Conservation (phyloP, 2,329 filamentous ascomycete genomes). For the Phyllosticta ampelicida region DNA sequence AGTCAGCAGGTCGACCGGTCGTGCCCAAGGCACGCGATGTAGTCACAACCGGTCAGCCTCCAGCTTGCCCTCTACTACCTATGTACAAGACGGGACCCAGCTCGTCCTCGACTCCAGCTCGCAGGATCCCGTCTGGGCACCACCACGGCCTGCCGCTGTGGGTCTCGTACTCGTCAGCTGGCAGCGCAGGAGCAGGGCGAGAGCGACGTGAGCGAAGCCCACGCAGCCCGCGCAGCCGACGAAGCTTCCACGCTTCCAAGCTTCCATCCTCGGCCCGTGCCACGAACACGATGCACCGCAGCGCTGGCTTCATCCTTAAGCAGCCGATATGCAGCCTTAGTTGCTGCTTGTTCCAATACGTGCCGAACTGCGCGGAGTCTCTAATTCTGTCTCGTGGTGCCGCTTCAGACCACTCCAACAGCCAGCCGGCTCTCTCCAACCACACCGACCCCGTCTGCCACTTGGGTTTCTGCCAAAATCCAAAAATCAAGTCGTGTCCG, state of each 20-base stretch:
- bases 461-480: background rate
- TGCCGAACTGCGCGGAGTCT: background rate
- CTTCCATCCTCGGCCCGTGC: background rate
- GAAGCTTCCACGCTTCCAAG: background rate
- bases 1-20: background rate
- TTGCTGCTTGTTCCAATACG: background rate
- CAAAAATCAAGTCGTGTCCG: background rate
- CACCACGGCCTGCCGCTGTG: background rate
- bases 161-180: background rate
- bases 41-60: background rate
- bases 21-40: background rate
- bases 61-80: background rate
- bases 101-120: background rate
- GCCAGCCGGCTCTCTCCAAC: background rate
- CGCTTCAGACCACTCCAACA: background rate
- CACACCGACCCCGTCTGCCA: background rate
- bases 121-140: background rate
- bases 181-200: background rate
- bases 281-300: background rate
- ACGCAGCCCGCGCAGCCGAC: background rate
- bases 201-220: too few species aligned
- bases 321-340: background rate
- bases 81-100: background rate
- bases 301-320: background rate
- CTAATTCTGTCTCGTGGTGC: background rate